Evolutionary conservation across 2,329 filamentous ascomycete species (phyloP).

Genomic region (Xylariales sp.): DNA sequence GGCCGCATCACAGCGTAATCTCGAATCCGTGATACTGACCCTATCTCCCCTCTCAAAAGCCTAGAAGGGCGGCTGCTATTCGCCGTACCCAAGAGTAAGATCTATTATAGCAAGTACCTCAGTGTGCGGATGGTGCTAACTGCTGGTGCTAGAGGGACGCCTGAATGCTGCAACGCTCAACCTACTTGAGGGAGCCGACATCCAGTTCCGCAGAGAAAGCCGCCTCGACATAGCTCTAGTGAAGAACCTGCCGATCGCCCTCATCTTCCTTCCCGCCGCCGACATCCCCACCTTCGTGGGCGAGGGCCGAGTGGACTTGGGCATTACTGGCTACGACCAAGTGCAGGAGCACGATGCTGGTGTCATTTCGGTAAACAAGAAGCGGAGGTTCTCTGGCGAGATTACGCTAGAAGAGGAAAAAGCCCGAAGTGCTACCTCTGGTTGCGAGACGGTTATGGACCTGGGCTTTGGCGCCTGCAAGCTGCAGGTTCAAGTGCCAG

Average conservation of each 20-base stretch:
- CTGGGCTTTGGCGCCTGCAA: conserved; percentile 88
- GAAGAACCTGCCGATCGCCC: conserved; percentile 91
- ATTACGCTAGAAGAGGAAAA: conserved; percentile 37
- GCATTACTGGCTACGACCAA: conserved; percentile 91
- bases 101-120: too few relatives aligned
- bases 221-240: conserved; percentile 96
- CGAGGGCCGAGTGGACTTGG: conserved; percentile 87
- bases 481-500: conserved; percentile 94
- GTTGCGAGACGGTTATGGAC: conserved; percentile 83
- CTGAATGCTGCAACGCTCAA: conserved; percentile 85
- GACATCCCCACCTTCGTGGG: conserved; percentile 98
- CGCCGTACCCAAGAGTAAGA: conserved; percentile 95
- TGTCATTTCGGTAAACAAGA: conserved; percentile 44
- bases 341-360: conserved; percentile 83
- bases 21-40: conserved; percentile 25
- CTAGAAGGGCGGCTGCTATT: conserved; percentile 91
- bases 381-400: conserved; percentile 42
- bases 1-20: not conserved
- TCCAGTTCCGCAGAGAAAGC: conserved; percentile 93
- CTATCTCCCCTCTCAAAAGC: conserved; percentile 41
- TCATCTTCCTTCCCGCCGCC: conserved; percentile 93
- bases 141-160: conserved; percentile 89
- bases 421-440: conserved; percentile 41
- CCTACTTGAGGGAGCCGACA: conserved; percentile 87
- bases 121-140: too few relatives aligned